Evolutionary conservation across 2,329 filamentous ascomycete species (phyloP).

Genomic region (Colletotrichum gloeosporioides): DNA sequence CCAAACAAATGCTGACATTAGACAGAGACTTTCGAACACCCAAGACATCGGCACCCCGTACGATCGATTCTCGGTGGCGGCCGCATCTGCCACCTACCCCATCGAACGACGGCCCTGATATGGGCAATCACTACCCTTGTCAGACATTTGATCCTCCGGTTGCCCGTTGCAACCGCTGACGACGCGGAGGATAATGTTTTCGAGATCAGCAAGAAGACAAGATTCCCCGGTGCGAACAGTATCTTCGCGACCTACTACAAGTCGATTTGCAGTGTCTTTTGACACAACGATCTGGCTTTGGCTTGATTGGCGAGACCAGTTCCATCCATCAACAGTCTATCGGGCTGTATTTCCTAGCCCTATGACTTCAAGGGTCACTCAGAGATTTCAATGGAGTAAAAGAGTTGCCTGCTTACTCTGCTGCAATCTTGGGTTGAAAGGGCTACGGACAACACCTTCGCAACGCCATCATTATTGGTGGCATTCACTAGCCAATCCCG

Average conservation of each 20-base stretch:
- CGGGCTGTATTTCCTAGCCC: not conserved
- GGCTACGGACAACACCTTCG: too few species aligned
- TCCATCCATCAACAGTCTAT: not conserved
- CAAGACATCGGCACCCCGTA: not conserved
- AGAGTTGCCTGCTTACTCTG: fast-evolving
- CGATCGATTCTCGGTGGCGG: not conserved
- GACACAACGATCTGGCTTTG: not conserved
- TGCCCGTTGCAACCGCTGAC: not conserved
- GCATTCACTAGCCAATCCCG: not conserved
- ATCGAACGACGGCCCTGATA: not conserved
- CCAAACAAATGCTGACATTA: not conserved
- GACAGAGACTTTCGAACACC: not conserved
- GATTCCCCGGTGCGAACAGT: fast-evolving
- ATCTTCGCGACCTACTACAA: not conserved
- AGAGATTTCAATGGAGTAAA: not conserved
- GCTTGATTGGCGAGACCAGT: not conserved
- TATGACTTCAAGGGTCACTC: not conserved
- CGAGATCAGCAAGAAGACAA: not conserved
- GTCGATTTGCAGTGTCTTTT: not conserved
- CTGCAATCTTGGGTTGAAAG: not conserved
- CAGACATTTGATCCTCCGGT: fast-evolving
- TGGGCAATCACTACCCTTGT: not conserved
- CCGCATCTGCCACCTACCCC: not conserved
- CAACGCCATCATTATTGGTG: not conserved
- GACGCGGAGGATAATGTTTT: not conserved